Evolutionary conservation across 352 stramenopile species (phyloP).

Genomic region (Pythium grandisporangium): DNA sequence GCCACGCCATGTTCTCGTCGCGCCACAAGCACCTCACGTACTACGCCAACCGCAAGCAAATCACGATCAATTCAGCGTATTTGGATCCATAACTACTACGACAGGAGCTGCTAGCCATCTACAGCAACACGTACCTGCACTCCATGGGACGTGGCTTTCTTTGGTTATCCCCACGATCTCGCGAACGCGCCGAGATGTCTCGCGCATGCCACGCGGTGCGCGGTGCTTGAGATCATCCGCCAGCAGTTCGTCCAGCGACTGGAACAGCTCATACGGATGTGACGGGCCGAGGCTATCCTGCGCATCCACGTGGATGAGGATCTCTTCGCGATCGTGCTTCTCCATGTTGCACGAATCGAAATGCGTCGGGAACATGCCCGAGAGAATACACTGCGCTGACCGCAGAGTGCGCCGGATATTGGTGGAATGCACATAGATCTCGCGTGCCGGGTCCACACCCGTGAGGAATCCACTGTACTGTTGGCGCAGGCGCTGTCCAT

Average conservation of each 20-base stretch:
- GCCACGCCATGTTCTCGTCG: slow-evolving; percentile 44
- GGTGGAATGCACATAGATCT: slow-evolving; percentile 69
- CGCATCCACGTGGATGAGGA: slow-evolving; percentile 40
- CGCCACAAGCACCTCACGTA: slow-evolving; percentile 67
- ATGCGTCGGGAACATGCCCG: slow-evolving; percentile 49
- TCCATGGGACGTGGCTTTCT: slow-evolving; percentile 46
- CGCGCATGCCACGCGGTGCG: slow-evolving; percentile 24
- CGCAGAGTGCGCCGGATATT: slow-evolving; percentile 70
- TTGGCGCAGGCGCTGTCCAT: slow-evolving; percentile 29
- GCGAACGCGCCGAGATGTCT: slow-evolving; percentile 32
- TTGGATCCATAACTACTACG: background rate
- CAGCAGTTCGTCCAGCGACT: slow-evolving; percentile 31
- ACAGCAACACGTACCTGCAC: slow-evolving; percentile 30
- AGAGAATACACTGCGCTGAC: slow-evolving; percentile 59
- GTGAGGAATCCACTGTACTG: slow-evolving; percentile 32
- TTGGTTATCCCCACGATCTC: slow-evolving; percentile 24
- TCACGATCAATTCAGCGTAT: background rate
- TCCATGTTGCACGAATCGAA: slow-evolving; percentile 13
- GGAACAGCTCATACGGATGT: slow-evolving; percentile 61
- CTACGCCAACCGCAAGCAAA: slow-evolving; percentile 13
- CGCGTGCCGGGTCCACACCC: slow-evolving; percentile 14
- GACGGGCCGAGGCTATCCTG: slow-evolving; percentile 39
- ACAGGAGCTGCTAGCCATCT: background rate
- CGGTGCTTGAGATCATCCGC: slow-evolving; percentile 40
- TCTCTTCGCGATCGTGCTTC: slow-evolving; percentile 5